Percentiles rank a stretch among this genome's conserved stretches.
These are phyloP conservation scores for Mimosa pudica DNA, from an alignment of 306 rosid genomes.

Conservation along the genomic window DNA sequence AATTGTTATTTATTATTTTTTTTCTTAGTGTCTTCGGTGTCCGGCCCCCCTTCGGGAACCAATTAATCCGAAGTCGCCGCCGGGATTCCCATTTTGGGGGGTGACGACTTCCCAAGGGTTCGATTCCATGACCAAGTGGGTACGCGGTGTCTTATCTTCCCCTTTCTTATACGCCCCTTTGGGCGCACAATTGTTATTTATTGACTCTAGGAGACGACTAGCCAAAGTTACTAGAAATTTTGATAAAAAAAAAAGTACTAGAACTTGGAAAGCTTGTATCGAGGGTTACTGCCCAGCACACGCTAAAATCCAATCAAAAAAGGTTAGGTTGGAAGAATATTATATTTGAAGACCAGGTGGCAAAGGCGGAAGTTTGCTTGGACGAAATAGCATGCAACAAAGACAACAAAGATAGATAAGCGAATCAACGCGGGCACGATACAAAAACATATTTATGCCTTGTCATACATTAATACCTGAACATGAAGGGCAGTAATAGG, in stretches of 20 bases:
- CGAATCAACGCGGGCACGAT: conserved; percentile 8
- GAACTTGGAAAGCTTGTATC: not conserved
- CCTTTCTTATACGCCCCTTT: no score
- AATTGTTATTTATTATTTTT: not conserved
- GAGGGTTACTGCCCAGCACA: not conserved
- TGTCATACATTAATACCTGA: not conserved
- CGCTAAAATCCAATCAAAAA: not conserved
- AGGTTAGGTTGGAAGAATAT: not conserved
- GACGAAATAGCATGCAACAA: conserved; percentile 2
- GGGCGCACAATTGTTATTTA: not conserved
- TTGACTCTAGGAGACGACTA: conserved; percentile 17
- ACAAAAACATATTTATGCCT: not conserved
- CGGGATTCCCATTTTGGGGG: no score
- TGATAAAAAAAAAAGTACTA: not conserved
- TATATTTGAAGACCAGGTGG: conserved; percentile 5
- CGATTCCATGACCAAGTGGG: no score
- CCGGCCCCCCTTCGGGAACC: no score
- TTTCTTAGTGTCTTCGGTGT: no score
- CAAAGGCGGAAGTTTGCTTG: conserved; percentile 2
- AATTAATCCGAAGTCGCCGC: no score
- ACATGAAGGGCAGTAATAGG: not conserved
- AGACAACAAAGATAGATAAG: conserved; percentile 12
- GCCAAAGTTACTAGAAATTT: not conserved
- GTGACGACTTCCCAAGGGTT: no score
- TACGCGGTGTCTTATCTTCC: no score